Percentiles rank a stretch among this genome's conserved stretches.
Evolutionary conservation across 2,329 filamentous ascomycete species (phyloP).

Genomic region (Trichophyton mentagrophytes): DNA sequence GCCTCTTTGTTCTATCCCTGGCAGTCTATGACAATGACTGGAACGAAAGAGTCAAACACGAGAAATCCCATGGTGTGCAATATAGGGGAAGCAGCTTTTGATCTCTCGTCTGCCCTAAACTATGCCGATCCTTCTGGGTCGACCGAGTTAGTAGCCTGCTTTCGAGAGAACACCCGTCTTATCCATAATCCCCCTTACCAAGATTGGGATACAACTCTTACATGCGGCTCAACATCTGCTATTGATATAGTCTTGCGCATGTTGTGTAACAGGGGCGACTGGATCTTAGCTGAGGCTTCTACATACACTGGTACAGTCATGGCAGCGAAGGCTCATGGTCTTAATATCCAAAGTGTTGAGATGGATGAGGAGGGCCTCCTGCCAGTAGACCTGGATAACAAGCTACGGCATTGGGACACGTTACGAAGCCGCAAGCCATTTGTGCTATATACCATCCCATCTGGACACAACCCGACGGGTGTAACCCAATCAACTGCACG

Average conservation of each 20-base stretch:
- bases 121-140: constrained; percentile 19
- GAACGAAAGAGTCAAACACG: neutral
- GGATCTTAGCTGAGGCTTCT: constrained; percentile 16
- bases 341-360: constrained; percentile 17
- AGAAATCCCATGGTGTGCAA: neutral
- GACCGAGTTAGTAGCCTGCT: constrained; percentile 17
- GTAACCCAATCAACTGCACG: constrained; percentile 55
- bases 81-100: constrained; percentile 2
- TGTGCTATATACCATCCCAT: constrained; percentile 53
- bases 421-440: constrained; percentile 40
- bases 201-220: constrained; percentile 21
- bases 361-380: constrained; percentile 21
- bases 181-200: constrained; percentile 21
- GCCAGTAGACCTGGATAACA: constrained; percentile 17
- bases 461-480: constrained; percentile 73
- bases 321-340: constrained; percentile 15
- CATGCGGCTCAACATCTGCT: constrained; percentile 21
- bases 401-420: constrained; percentile 18
- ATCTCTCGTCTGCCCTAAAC: constrained; percentile 10
- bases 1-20: neutral
- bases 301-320: constrained; percentile 20
- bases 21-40: constrained; percentile 2
- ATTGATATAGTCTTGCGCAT: constrained; percentile 21
- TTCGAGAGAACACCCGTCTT: constrained; percentile 20
- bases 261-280: constrained; percentile 19